Evolutionary conservation across 441 rosid genomes (phyloP).

Genomic region (Erodium trifolium): DNA sequence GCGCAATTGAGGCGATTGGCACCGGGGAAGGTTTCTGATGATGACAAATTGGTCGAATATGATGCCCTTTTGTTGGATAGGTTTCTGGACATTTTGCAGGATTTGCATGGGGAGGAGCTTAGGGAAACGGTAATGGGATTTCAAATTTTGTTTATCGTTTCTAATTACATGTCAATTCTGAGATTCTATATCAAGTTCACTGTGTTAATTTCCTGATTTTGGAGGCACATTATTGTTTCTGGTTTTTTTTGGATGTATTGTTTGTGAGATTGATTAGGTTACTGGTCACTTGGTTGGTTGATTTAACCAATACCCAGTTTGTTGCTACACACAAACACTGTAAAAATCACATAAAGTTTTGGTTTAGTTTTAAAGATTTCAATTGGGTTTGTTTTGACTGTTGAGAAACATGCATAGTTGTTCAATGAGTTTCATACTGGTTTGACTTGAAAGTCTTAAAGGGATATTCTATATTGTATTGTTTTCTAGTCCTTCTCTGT

Average conservation of each 20-base stretch:
- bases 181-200: neutral
- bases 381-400: neutral
- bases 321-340: neutral
- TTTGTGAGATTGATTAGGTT: neutral
- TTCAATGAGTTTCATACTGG: neutral
- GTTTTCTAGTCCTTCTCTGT: neutral
- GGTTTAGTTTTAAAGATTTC: neutral
- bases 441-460: neutral
- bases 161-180: neutral
- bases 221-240: neutral
- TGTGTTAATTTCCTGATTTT: neutral
- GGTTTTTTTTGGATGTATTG: neutral
- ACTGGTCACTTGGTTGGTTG: neutral
- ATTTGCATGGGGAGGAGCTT: slow-evolving; percentile 88
- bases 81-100: slow-evolving; percentile 86
- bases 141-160: neutral
- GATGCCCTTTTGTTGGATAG: slow-evolving; percentile 89
- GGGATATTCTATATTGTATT: neutral
- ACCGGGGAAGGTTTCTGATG: slow-evolving; percentile 83
- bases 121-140: slow-evolving; percentile 53
- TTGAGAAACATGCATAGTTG: neutral
- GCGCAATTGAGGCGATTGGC: slow-evolving; percentile 77
- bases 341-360: neutral
- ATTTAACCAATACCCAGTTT: neutral
- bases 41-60: slow-evolving; percentile 86